Evolutionary conservation across 2,329 filamentous ascomycete genomes (phyloP).

Genomic region (Xylaria sp.): DNA sequence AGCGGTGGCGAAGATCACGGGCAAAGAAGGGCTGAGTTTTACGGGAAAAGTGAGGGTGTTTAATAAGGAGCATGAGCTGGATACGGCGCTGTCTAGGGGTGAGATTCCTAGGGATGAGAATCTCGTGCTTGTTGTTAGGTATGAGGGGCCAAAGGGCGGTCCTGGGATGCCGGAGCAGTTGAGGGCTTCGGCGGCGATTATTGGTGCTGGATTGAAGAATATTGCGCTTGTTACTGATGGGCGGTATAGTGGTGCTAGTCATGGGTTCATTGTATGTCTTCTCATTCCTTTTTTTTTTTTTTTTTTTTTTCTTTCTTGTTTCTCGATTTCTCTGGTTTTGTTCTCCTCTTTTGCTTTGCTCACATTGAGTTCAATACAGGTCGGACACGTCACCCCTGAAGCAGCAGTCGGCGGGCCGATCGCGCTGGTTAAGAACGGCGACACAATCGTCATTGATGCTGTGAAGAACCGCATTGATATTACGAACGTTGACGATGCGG

Average conservation of each 20-base stretch:
- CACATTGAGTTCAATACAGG: constrained; percentile 12
- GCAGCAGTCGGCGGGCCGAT: constrained; percentile 89
- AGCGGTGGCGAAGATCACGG: constrained; percentile 94
- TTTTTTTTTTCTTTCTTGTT: constrained; percentile 41
- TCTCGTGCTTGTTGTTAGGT: constrained; percentile 86
- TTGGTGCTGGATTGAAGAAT: constrained; percentile 87
- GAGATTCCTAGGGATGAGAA: constrained; percentile 76
- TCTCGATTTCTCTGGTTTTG: too few species aligned
- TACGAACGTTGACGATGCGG: constrained; percentile 68
- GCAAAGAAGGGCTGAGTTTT: constrained; percentile 88
- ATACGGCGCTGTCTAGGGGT: constrained; percentile 72
- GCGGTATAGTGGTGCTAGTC: constrained; percentile 83
- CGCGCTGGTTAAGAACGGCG: constrained; percentile 79
- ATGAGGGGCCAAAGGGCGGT: constrained; percentile 91
- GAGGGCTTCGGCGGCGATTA: constrained; percentile 85
- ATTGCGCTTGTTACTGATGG: constrained; percentile 93
- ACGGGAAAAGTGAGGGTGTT: constrained; percentile 83
- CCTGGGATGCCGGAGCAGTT: constrained; percentile 97
- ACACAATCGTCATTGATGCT: constrained; percentile 85
- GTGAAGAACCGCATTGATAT: constrained; percentile 75
- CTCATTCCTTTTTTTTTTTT: neutral
- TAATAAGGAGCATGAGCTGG: constrained; percentile 81
- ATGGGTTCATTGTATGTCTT: constrained; percentile 50
- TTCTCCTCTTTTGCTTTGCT: constrained; percentile 39
- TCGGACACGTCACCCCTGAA: constrained; percentile 91